A percentile compares a stretch with the other conserved stretches of the same genome.
phyloP scores from a whole-genome alignment of 352 stramenopile species.

The Phytophthora rubi region DNA sequence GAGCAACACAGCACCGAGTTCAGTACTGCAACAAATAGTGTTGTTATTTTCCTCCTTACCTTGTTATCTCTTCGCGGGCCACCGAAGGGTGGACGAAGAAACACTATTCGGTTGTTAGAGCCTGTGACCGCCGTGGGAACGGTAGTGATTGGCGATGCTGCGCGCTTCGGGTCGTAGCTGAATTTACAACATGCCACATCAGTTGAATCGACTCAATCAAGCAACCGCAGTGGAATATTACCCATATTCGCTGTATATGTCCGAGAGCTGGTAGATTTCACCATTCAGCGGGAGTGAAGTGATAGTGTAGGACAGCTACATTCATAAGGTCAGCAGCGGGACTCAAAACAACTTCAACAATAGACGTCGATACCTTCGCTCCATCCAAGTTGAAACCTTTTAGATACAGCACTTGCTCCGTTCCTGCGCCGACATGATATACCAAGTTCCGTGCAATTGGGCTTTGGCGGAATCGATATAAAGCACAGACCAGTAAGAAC shows the following conservation, averaged over 20 bases:
- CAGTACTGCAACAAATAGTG: neutral
- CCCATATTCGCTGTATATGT: constrained; percentile 90
- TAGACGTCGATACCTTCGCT: constrained; percentile 33
- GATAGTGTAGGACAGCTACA: constrained; percentile 78
- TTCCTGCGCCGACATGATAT: constrained; percentile 72
- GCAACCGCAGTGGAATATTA: constrained; percentile 29
- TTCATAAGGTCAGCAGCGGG: neutral
- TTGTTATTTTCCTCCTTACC: constrained; percentile 32
- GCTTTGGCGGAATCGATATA: constrained; percentile 19
- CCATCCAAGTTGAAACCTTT: constrained; percentile 78
- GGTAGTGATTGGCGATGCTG: constrained; percentile 56
- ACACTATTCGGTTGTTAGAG: constrained; percentile 88
- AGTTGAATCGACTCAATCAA: neutral
- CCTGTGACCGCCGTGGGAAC: constrained; percentile 75
- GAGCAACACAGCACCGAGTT: neutral
- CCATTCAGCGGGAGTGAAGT: constrained; percentile 84
- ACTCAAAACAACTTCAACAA: neutral
- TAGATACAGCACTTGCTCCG: constrained; percentile 83
- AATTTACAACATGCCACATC: neutral
- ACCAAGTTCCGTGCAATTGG: constrained; percentile 74
- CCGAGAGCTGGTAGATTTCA: constrained; percentile 88
- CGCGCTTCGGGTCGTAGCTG: constrained; percentile 86
- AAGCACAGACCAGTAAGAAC: neutral
- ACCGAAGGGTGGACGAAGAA: constrained; percentile 71
- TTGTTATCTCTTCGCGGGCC: constrained; percentile 64